Evolutionary conservation across 306 rosid genomes (phyloP), one percentile per base, ranked within the genome.

Genomic region (Dalbergia cultrata): DNA sequence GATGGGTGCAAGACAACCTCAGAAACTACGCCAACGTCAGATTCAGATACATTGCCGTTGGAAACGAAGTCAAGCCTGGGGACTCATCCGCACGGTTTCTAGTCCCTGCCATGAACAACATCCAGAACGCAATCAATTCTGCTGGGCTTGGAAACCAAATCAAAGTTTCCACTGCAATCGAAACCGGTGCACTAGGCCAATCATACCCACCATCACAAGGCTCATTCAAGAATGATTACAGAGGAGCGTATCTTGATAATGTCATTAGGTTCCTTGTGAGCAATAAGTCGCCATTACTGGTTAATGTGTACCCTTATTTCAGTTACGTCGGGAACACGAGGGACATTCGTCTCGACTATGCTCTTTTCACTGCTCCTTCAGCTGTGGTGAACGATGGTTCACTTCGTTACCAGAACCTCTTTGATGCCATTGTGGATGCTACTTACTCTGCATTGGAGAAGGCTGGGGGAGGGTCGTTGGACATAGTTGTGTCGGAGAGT

Each of bases 121-220:
- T 90, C n/a, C 87, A 84, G 11, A 83, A 8, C 0, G 90, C 90
- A 9, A 44, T 90, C 19, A 39, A 71, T 19, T 16, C 67, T 0
- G 86, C 87, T 17, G 79, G 81, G 12, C 74, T 86, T 5, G 74
- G 22, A 0, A 61, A 65, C 62, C 67, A 77, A 70, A 89, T 85
- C 50, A 85, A 83, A 33, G 93, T 87, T 57, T 57, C 91, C 64
- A 90, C 91, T 0, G 86, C 83, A 21, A 69, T 87, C 12, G 66
- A 63, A 0, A 57, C 69, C 4, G 70, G 72, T 14, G 71, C 84
- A 0, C 78, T 90, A 2, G 72, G 12, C 21, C 73, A 26, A 37
- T 87, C 91, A 0, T 87, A 0, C 66, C 91, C 91, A 6, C 93
- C 93, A 16, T 90, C 93, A 2, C 52, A 5, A 0, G 93, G 90